A percentile compares a stretch with the other conserved stretches of the same genome.
phyloP scores from a whole-genome alignment of 805 yeast species.

The Saccharomycopsis sp. region DNA sequence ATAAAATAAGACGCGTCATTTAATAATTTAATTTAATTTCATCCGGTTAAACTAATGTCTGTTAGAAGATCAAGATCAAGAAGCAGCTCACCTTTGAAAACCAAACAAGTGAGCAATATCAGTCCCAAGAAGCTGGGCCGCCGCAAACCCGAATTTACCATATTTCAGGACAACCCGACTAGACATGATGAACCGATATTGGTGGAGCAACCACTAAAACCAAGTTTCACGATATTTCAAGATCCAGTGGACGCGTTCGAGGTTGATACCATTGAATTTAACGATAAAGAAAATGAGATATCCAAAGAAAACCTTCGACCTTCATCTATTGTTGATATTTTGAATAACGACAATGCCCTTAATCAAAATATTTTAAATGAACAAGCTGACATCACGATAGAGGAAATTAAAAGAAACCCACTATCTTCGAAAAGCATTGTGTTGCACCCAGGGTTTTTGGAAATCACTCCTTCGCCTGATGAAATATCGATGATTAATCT shows the following conservation, averaged over 20 bases:
- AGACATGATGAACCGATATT: not conserved
- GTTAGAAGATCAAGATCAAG: too few relatives aligned
- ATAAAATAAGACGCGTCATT: too few relatives aligned
- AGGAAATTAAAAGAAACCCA: slow-evolving; percentile 2
- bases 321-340: slow-evolving; percentile 7
- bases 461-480: not conserved
- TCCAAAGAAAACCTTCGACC: slow-evolving; percentile 15
- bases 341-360: slow-evolving; percentile 10
- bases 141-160: not conserved
- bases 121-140: not conserved
- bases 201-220: not conserved
- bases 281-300: slow-evolving; percentile 18
- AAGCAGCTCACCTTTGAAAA: not conserved
- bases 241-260: not conserved
- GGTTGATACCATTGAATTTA: not conserved
- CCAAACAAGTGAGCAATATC: not conserved
- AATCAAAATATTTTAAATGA: slow-evolving; percentile 3
- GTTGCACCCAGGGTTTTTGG: slow-evolving; percentile 16
- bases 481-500: not conserved
- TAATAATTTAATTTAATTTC: too few relatives aligned
- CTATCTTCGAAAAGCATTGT: slow-evolving; percentile 14
- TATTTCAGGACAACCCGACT: not conserved
- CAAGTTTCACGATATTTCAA: slow-evolving; percentile 1
- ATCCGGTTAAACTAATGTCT: too few relatives aligned
- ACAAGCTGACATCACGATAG: not conserved